These are phyloP conservation scores for Plasmodium falciparum DNA, from an alignment of 169 alveolate genomes.

Conservation along the genomic window DNA sequence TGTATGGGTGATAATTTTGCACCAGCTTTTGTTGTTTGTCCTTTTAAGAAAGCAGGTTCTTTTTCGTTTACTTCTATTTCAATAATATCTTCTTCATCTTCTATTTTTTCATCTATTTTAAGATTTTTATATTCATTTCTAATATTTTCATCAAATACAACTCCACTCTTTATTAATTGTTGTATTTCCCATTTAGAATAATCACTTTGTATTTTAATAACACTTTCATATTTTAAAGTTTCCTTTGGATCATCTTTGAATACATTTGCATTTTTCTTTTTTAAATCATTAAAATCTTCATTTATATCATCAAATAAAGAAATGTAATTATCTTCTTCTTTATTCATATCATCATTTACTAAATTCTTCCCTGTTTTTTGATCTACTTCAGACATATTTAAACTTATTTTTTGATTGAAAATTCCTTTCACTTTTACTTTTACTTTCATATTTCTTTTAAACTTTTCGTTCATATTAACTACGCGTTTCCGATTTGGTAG, in stretches of 20 bases:
- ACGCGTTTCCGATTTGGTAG: constrained; percentile 55
- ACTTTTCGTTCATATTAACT: constrained; percentile 38
- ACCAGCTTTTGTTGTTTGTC: constrained; percentile 95
- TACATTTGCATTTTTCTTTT: constrained; percentile 12
- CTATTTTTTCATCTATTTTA: constrained; percentile 71
- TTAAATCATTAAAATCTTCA: constrained; percentile 30
- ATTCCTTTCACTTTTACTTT: constrained; percentile 75
- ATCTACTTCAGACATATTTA: constrained; percentile 89
- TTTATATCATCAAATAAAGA: constrained; percentile 32
- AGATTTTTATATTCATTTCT: constrained; percentile 48
- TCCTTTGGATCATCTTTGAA: constrained; percentile 39
- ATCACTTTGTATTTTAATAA: constrained; percentile 80
- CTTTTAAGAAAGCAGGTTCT: constrained; percentile 96
- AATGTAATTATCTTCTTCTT: neutral
- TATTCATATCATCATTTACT: constrained; percentile 19
- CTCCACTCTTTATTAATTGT: constrained; percentile 81
- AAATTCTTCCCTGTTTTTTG: constrained; percentile 85
- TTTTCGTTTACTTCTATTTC: constrained; percentile 95
- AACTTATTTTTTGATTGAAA: constrained; percentile 80
- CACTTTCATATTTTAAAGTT: constrained; percentile 74
- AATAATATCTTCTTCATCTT: constrained; percentile 77
- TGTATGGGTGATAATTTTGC: constrained; percentile 92
- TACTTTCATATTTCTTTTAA: constrained; percentile 75
- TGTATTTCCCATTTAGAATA: constrained; percentile 85
- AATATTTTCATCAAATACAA: constrained; percentile 72